Evolutionary conservation across 768 basidiomycete genomes (phyloP), one percentile per base, ranked within the genome.

Genomic region (Piloderma croceum): DNA sequence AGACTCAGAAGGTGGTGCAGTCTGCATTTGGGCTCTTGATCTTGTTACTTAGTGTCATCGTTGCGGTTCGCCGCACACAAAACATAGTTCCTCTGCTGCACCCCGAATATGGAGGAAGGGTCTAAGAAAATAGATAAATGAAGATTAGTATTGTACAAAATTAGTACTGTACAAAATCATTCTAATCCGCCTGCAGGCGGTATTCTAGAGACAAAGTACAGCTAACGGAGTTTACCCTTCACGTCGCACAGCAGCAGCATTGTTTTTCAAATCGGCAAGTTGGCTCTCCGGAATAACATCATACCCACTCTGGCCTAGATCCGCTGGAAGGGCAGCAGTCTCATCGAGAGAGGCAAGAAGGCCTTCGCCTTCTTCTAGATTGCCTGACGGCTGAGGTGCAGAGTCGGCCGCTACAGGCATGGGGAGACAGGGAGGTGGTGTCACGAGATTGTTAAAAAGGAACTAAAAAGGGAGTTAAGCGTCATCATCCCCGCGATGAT

Each of bases 361-460:
- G 15, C 81, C 64, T 10, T 62, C 68, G 46, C 77, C 69, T 54
- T 85, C 79, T 56, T 82, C 83, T 31, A 70, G 65, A 43, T 81
- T 77, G 9, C 67, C 64, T 29, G 65, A 67, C 6, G 43, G 47
- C 43, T 47, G 54, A 36, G 50, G 58, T 19, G 61, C 52, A 23
- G 51, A 39, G 31, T 62, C 56, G 21, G 55, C 47, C 3, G 56
- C 49, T 3, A 63, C 54, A 24, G 79, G 74, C 7, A 69, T 67
- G 31, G 80, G 70, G 55, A 89, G 71, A 56, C 74, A 73, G 4
- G 78, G 67, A 6, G 89, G 87, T 9, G 65, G 58, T 20, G 64
- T 62, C 41, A 94, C 73, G 22, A 96, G 72, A 53, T 84, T 81
- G 65, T 96, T 96, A 70, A 93, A 97, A 31, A 91, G 68, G 72